Percentiles rank a stretch among this genome's conserved stretches.
Conservation (phyloP, 1,284 basidiomycete species). For the Wolfiporia cocos region DNA sequence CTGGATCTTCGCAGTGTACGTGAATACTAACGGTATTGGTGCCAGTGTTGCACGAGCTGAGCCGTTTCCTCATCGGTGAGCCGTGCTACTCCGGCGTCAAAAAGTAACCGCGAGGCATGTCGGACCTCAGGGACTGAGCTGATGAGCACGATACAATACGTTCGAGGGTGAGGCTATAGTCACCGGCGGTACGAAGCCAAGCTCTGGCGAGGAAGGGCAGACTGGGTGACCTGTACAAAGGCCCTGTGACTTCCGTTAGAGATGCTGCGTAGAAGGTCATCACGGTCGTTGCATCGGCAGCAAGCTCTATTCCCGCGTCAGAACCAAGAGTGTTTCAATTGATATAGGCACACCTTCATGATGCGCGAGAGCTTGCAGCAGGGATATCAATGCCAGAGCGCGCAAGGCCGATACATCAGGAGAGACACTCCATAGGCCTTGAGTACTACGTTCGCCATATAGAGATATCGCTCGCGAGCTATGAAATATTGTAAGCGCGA, state of each 20-base stretch:
- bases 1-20: too few species aligned
- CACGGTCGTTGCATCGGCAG: constrained; percentile 61
- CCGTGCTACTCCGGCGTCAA: constrained; percentile 65
- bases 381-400: constrained; percentile 58
- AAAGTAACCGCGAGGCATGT: constrained; percentile 67
- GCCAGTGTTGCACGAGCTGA: constrained; percentile 60
- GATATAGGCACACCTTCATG: constrained; percentile 51
- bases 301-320: constrained; percentile 40
- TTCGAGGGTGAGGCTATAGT: too few species aligned
- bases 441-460: constrained; percentile 32
- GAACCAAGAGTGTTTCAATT: constrained; percentile 5
- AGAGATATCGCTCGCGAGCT: constrained; percentile 31
- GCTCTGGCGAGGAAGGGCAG: constrained; percentile 65
- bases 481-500: too few species aligned
- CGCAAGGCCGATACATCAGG: constrained; percentile 60
- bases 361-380: constrained; percentile 66
- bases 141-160: too few species aligned
- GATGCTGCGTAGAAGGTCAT: constrained; percentile 75
- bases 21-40: constrained; percentile 48
- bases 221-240: constrained; percentile 57
- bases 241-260: constrained; percentile 53
- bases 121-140: constrained; percentile 57
- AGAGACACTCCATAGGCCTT: constrained; percentile 66
- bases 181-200: constrained; percentile 76
- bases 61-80: constrained; percentile 65